A percentile compares a stretch with the other conserved stretches of the same genome.
Conservation (phyloP, 768 basidiomycete species). For the Hericium rajendrae region DNA sequence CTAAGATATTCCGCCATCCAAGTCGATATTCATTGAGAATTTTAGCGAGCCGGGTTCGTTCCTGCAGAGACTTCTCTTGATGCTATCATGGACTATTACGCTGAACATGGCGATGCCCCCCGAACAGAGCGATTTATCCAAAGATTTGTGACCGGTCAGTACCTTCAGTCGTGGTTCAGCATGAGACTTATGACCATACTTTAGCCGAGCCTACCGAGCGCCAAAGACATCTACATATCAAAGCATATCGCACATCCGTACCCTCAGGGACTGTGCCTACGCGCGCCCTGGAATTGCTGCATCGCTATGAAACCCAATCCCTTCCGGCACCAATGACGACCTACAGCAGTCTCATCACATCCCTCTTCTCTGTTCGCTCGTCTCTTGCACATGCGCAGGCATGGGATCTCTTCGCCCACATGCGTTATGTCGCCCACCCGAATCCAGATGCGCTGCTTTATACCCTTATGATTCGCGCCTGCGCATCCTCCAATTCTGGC, state of each 20-base stretch:
- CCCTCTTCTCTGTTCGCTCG: constrained; percentile 40
- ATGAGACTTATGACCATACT: constrained; percentile 2
- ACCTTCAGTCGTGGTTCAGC: background rate
- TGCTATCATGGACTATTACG: constrained; percentile 7
- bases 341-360: constrained; percentile 60
- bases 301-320: constrained; percentile 57
- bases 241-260: constrained; percentile 47
- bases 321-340: constrained; percentile 61
- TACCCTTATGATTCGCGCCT: constrained; percentile 80
- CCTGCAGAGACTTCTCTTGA: constrained; percentile 23
- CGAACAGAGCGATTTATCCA: constrained; percentile 33
- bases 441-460: constrained; percentile 65
- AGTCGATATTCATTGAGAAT: background rate
- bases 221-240: constrained; percentile 67
- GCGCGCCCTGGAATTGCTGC: constrained; percentile 57
- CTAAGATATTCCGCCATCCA: background rate
- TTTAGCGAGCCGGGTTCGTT: constrained; percentile 1
- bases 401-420: constrained; percentile 92
- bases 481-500: constrained; percentile 45
- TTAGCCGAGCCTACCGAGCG: constrained; percentile 32
- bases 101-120: constrained; percentile 5
- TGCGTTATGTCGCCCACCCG: constrained; percentile 92
- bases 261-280: constrained; percentile 42
- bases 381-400: constrained; percentile 58
- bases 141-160: constrained; percentile 35